phyloP scores from a whole-genome alignment of 2,329 filamentous ascomycete species.

The Fusarium coffeatum region DNA sequence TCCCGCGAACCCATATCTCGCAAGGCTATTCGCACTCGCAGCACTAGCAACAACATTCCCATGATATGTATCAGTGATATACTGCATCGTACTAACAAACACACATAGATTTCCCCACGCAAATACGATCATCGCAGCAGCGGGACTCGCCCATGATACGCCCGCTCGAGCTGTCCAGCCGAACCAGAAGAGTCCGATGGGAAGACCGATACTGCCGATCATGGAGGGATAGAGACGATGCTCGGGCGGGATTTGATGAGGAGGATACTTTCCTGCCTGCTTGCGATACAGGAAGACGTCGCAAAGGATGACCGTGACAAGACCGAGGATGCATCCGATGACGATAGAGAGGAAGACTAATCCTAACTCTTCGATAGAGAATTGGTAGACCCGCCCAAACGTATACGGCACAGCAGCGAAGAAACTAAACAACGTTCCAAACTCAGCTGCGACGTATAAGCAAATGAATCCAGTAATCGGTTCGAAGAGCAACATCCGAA shows the following conservation, averaged over 20 bases:
- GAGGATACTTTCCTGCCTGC: slow-evolving; percentile 49
- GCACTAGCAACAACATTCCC: slow-evolving; percentile 67
- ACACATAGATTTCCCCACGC: slow-evolving; percentile 70
- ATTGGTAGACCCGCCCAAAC: slow-evolving; percentile 59
- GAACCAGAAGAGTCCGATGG: slow-evolving; percentile 69
- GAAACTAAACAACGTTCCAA: slow-evolving; percentile 65
- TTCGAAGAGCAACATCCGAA: slow-evolving; percentile 70
- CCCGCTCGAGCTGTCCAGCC: slow-evolving; percentile 64
- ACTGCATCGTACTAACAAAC: slow-evolving; percentile 65
- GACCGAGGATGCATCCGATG: slow-evolving; percentile 58
- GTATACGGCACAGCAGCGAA: slow-evolving; percentile 64
- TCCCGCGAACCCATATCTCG: slow-evolving; percentile 66
- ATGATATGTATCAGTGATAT: slow-evolving; percentile 67
- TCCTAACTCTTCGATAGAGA: slow-evolving; percentile 56
- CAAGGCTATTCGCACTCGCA: slow-evolving; percentile 68
- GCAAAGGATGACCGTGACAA: slow-evolving; percentile 55
- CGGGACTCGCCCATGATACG: slow-evolving; percentile 63
- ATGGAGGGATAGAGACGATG: slow-evolving; percentile 69
- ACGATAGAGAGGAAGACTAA: slow-evolving; percentile 60
- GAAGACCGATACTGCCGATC: slow-evolving; percentile 65
- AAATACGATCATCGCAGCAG: slow-evolving; percentile 65
- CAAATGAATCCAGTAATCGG: slow-evolving; percentile 70
- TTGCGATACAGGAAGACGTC: slow-evolving; percentile 57
- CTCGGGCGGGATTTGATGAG: slow-evolving; percentile 61
- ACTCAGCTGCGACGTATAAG: slow-evolving; percentile 63